These are phyloP conservation scores for Lipomyces mesembrius DNA, from an alignment of 805 yeast genomes.

Conservation along the genomic window DNA sequence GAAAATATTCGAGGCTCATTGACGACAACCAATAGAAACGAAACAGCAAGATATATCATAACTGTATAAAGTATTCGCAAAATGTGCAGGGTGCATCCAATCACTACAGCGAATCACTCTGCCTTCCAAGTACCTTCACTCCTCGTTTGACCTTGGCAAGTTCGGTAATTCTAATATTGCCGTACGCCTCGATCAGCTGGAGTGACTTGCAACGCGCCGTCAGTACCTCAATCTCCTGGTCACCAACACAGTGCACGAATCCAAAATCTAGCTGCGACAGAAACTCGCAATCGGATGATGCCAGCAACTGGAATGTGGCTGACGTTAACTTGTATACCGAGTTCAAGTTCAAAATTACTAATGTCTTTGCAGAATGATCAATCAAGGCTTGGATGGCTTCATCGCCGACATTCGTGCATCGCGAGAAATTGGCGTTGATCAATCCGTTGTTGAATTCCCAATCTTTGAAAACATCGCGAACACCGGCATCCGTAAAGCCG, in stretches of 20 bases:
- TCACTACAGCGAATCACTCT: constrained; percentile 53
- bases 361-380: constrained; percentile 63
- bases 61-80: not conserved
- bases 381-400: constrained; percentile 63
- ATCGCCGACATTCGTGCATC: constrained; percentile 71
- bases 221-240: constrained; percentile 62
- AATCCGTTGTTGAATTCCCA: constrained; percentile 61
- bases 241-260: constrained; percentile 77
- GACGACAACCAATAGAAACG: no score
- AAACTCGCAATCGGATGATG: constrained; percentile 53
- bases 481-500: constrained; percentile 70
- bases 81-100: not conserved
- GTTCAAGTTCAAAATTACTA: constrained; percentile 74
- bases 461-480: constrained; percentile 60
- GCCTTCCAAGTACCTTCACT: constrained; percentile 72
- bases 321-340: constrained; percentile 65
- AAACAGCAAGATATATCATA: not conserved
- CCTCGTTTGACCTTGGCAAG: constrained; percentile 58
- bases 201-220: constrained; percentile 65
- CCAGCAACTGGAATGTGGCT: constrained; percentile 42
- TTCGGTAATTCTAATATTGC: constrained; percentile 64
- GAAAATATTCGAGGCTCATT: not conserved
- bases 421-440: constrained; percentile 60
- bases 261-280: constrained; percentile 75
- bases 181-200: constrained; percentile 58